A percentile compares a stretch with the other conserved stretches of the same genome.
Conservation (phyloP, 2,329 filamentous ascomycete genomes). For the Phoma sp. region DNA sequence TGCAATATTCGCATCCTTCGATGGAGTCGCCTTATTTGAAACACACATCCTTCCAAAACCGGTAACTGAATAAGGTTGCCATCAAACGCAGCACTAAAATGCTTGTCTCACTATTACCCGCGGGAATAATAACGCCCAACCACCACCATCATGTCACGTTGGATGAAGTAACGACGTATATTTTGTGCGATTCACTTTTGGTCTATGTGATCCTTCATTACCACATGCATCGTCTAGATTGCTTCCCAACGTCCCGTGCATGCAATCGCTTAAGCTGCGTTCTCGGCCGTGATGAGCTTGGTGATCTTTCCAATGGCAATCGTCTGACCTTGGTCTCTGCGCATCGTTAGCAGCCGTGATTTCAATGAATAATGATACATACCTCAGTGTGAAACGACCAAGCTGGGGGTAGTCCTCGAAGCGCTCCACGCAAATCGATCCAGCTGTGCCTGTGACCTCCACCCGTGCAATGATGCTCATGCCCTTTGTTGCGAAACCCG, state of each 20-base stretch:
- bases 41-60: constrained; percentile 15
- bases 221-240: background rate
- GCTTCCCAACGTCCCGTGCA: background rate
- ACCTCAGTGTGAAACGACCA: constrained; percentile 43
- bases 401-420: constrained; percentile 94
- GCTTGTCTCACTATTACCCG: constrained; percentile 34
- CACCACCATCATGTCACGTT: background rate
- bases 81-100: constrained; percentile 45
- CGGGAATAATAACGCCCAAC: constrained; percentile 12
- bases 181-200: constrained; percentile 17
- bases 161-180: too few species aligned
- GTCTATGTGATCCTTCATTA: constrained; percentile 5
- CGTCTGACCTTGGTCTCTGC: constrained; percentile 80
- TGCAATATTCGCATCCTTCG: too few species aligned
- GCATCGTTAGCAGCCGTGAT: constrained; percentile 33
- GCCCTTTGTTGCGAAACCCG: constrained; percentile 84
- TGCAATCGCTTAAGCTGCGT: constrained; percentile 21
- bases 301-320: constrained; percentile 99
- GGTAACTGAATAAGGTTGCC: constrained; percentile 37
- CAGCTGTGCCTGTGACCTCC: constrained; percentile 84
- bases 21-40: too few species aligned
- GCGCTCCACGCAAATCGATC: constrained; percentile 87
- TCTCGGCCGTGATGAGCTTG: constrained; percentile 69
- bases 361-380: too few species aligned
- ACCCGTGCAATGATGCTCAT: constrained; percentile 91